Percentiles rank a stretch among this genome's conserved stretches.
Conservation (phyloP, 306 rosid species). For the Vigna radiata region DNA sequence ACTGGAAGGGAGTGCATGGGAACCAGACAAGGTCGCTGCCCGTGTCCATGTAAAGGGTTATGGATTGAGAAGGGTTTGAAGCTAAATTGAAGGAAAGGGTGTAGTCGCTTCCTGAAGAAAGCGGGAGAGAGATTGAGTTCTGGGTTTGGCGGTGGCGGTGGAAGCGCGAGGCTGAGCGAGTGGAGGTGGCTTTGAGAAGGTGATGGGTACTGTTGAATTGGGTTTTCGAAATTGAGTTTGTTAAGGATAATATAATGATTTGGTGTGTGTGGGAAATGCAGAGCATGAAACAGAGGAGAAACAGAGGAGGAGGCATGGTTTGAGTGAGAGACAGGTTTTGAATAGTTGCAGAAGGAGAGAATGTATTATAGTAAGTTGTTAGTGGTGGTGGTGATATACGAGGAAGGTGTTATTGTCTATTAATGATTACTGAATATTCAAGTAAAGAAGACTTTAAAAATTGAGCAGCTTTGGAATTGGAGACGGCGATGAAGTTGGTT, state of each 20-base stretch:
- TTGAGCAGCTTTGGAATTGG: neutral
- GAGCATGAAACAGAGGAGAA: slow-evolving; percentile 56
- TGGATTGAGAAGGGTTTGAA: slow-evolving; percentile 58
- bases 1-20: slow-evolving; percentile 89
- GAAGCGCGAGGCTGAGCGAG: slow-evolving; percentile 71
- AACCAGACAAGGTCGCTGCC: slow-evolving; percentile 97
- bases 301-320: slow-evolving; percentile 64
- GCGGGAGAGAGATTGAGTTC: slow-evolving; percentile 68
- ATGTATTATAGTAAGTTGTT: slow-evolving; percentile 42
- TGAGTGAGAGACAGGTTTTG: neutral
- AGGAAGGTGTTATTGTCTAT: slow-evolving; percentile 25
- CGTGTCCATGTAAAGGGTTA: slow-evolving; percentile 94
- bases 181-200: slow-evolving; percentile 75
- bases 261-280: slow-evolving; percentile 46
- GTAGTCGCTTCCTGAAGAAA: slow-evolving; percentile 89
- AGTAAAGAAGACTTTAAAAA: neutral
- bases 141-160: slow-evolving; percentile 52
- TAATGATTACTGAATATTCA: neutral
- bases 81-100: slow-evolving; percentile 74
- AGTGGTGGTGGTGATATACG: slow-evolving; percentile 4
- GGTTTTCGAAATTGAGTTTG: slow-evolving; percentile 66
- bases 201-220: slow-evolving; percentile 73
- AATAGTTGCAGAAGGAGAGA: neutral
- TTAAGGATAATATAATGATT: slow-evolving; percentile 60
- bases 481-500: neutral